Conservation (phyloP, 2,329 filamentous ascomycete genomes). For the Calonectria hawksworthii region DNA sequence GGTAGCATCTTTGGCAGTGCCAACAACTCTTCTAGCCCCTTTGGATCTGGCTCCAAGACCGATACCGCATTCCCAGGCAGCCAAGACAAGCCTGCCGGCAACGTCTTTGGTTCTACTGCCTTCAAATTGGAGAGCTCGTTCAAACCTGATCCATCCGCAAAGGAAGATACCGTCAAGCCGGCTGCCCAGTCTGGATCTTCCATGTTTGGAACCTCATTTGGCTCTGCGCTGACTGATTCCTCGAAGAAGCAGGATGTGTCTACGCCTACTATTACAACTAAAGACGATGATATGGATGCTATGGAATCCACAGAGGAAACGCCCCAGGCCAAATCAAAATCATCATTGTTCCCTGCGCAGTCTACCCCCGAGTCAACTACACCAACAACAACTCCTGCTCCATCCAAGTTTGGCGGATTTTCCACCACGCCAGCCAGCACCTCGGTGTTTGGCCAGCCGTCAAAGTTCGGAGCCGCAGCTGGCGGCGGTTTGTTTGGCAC, state of each 20-base stretch:
- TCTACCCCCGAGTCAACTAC: constrained; percentile 57
- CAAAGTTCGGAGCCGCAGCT: constrained; percentile 42
- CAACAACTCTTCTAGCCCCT: constrained; percentile 51
- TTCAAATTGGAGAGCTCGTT: constrained; percentile 80
- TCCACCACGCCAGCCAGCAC: constrained; percentile 50
- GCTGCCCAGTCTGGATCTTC: constrained; percentile 57
- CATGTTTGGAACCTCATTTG: constrained; percentile 74
- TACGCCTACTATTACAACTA: constrained; percentile 49
- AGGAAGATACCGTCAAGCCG: constrained; percentile 70
- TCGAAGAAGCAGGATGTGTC: constrained; percentile 54
- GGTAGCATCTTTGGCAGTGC: constrained; percentile 54
- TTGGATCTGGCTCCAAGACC: constrained; percentile 43
- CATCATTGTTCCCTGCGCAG: constrained; percentile 45
- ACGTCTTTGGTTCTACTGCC: constrained; percentile 63
- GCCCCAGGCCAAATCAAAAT: constrained; percentile 54
- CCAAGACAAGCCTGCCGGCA: constrained; percentile 48
- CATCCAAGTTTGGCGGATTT: constrained; percentile 59
- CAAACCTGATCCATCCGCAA: constrained; percentile 72
- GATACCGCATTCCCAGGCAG: constrained; percentile 47
- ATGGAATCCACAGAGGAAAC: constrained; percentile 51
- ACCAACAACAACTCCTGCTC: constrained; percentile 66
- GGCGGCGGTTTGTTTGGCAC: constrained; percentile 45
- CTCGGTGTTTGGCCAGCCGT: constrained; percentile 53
- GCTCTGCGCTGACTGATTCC: constrained; percentile 67
- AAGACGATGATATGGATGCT: constrained; percentile 68